These are phyloP conservation scores for Debaryomyces sp. DNA, from an alignment of 1,139 yeast species.

Conservation along the genomic window DNA sequence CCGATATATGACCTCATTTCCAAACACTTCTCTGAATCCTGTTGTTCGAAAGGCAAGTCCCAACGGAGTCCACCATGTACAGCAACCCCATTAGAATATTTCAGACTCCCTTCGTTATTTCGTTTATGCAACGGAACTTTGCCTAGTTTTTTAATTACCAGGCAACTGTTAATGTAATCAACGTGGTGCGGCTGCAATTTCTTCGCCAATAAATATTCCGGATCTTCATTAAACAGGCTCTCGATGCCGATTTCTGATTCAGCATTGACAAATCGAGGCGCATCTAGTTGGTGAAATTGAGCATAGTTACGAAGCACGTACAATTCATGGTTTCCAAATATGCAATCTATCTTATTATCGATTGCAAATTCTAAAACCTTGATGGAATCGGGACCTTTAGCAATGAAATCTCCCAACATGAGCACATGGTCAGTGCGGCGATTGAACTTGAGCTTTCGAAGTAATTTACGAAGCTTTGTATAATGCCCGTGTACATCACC, in stretches of 20 bases:
- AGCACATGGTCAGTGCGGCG: constrained; percentile 58
- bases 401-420: constrained; percentile 80
- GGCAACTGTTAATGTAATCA: constrained; percentile 58
- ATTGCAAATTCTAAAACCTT: constrained; percentile 70
- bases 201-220: constrained; percentile 63
- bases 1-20: constrained; percentile 64
- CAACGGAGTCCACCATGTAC: constrained; percentile 80
- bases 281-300: constrained; percentile 51
- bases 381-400: constrained; percentile 80
- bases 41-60: constrained; percentile 59
- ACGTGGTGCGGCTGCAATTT: constrained; percentile 63
- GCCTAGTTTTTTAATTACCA: constrained; percentile 66
- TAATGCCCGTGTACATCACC: constrained; percentile 92
- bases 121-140: constrained; percentile 51
- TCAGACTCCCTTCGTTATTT: constrained; percentile 17
- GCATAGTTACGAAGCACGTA: constrained; percentile 64
- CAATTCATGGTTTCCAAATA: constrained; percentile 88
- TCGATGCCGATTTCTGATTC: constrained; percentile 2
- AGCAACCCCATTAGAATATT: constrained; percentile 57
- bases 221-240: constrained; percentile 48
- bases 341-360: constrained; percentile 63
- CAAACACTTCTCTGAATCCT: constrained; percentile 60
- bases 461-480: constrained; percentile 52
- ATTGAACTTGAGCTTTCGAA: constrained; percentile 50
- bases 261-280: constrained; percentile 24